A percentile compares a stretch with the other conserved stretches of the same genome.
Evolutionary conservation across 106 monocot species (phyloP).

Genomic region (Posidonia australis): DNA sequence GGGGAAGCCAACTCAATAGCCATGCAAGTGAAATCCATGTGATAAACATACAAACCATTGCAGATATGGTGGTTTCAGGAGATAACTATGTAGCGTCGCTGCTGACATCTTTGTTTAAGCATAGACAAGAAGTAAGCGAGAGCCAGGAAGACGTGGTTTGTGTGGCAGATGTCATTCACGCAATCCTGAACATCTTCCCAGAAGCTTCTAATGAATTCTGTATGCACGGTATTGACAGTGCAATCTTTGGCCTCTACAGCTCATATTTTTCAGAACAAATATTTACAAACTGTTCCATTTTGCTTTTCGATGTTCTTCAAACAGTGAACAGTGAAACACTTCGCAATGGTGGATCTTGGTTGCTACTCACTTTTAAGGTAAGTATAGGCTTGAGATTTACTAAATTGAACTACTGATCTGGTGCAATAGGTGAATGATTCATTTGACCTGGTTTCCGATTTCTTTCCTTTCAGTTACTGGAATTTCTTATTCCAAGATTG

Average conservation of each 20-base stretch:
- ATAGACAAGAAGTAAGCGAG: conserved; percentile 17
- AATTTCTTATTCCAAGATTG: conserved; percentile 31
- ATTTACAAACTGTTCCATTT: conserved; percentile 21
- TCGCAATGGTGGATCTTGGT: conserved; percentile 40
- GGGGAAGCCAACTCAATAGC: conserved; percentile 19
- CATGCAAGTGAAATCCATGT: conserved; percentile 14
- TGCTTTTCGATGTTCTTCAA: conserved; percentile 60
- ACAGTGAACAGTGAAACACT: conserved; percentile 23
- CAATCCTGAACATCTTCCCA: conserved; percentile 47
- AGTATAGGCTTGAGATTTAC: not conserved
- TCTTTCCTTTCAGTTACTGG: conserved; percentile 41
- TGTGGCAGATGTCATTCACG: conserved; percentile 44
- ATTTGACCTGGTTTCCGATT: not conserved
- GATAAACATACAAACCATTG: conserved; percentile 45
- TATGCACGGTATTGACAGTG: conserved; percentile 34
- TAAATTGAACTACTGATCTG: too few relatives aligned
- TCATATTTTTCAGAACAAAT: conserved; percentile 21
- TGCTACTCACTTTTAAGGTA: conserved; percentile 64
- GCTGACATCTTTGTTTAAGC: conserved; percentile 48
- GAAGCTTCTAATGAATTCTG: conserved; percentile 52
- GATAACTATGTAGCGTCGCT: conserved; percentile 41
- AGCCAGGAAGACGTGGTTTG: conserved; percentile 40
- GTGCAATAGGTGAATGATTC: too few relatives aligned
- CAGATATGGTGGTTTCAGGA: conserved; percentile 49
- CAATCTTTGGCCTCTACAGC: conserved; percentile 22